Conservation (phyloP, 2,329 filamentous ascomycete genomes). For the Keithomyces neogunnii region DNA sequence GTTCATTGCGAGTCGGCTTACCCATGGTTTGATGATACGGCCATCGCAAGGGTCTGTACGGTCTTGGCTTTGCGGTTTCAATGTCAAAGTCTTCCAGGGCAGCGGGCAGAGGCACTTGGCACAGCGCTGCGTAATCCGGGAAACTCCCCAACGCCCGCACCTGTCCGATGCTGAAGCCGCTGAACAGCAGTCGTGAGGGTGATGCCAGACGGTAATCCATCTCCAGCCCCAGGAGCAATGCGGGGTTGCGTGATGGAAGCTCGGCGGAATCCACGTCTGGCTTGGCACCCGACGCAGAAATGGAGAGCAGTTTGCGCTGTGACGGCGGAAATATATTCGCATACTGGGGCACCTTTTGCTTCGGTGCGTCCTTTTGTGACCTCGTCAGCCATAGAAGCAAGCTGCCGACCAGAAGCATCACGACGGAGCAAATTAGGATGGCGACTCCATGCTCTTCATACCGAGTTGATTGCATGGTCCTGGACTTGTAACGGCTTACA, state of each 20-base stretch:
- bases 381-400: neutral
- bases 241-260: neutral
- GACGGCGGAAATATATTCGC: neutral
- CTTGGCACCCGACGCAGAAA: neutral
- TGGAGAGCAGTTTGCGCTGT: neutral
- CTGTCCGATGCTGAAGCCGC: slow-evolving; percentile 59
- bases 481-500: too few relatives aligned
- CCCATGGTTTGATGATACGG: slow-evolving; percentile 82
- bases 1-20: slow-evolving; percentile 27
- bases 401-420: neutral
- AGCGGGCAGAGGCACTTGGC: slow-evolving; percentile 59
- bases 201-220: slow-evolving; percentile 21
- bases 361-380: neutral
- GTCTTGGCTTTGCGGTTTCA: slow-evolving; percentile 57
- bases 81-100: slow-evolving; percentile 59
- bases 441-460: too few relatives aligned
- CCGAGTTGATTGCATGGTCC: too few relatives aligned
- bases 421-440: neutral
- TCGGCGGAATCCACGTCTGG: neutral
- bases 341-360: neutral
- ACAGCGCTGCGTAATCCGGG: slow-evolving; percentile 64
- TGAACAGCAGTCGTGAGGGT: slow-evolving; percentile 45
- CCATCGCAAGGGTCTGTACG: slow-evolving; percentile 74
- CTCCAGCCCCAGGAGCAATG: slow-evolving; percentile 1
- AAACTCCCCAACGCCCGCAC: slow-evolving; percentile 64